Percentiles rank a stretch among this genome's conserved stretches.
These are phyloP conservation scores for Thelonectria rubi DNA, from an alignment of 2,329 filamentous ascomycete species.

Conservation along the genomic window DNA sequence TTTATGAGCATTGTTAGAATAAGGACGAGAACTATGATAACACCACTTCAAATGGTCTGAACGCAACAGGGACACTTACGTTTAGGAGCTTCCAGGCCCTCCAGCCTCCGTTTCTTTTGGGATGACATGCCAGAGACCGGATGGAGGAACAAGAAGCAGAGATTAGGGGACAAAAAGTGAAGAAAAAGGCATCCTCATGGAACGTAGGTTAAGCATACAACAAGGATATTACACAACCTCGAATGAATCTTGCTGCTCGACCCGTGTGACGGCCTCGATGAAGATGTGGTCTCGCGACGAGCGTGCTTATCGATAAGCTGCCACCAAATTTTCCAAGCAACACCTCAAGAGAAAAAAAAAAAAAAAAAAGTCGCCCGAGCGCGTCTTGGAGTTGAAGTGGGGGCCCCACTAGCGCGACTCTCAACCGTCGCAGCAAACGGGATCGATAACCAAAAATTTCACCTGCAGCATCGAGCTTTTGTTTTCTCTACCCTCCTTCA, in stretches of 20 bases:
- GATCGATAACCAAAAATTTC: slow-evolving; percentile 40
- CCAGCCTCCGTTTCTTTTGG: slow-evolving; percentile 49
- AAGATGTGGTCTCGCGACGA: not conserved
- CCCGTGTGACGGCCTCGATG: not conserved
- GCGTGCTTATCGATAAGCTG: slow-evolving; percentile 33
- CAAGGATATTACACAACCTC: not conserved
- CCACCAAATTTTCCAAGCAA: slow-evolving; percentile 27
- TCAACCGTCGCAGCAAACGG: slow-evolving; percentile 17
- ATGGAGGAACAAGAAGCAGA: not conserved
- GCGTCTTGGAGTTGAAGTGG: slow-evolving; percentile 26
- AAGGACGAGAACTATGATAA: not conserved
- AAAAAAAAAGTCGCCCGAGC: slow-evolving; percentile 25
- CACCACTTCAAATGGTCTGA: not conserved
- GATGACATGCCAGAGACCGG: slow-evolving; percentile 39
- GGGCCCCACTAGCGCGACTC: slow-evolving; percentile 24
- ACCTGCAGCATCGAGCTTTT: slow-evolving; percentile 34
- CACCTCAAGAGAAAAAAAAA: not conserved
- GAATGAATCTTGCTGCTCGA: not conserved
- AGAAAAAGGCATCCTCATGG: not conserved
- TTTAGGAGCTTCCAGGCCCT: slow-evolving; percentile 41
- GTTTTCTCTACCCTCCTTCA: slow-evolving; percentile 25
- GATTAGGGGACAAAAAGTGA: not conserved
- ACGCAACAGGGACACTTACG: slow-evolving; percentile 37
- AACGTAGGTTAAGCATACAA: not conserved
- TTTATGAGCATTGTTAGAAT: slow-evolving; percentile 15